A percentile compares a stretch with the other conserved stretches of the same genome.
Evolutionary conservation across 2,329 filamentous ascomycete genomes (phyloP).

Genomic region (Emericellopsis atlantica): DNA sequence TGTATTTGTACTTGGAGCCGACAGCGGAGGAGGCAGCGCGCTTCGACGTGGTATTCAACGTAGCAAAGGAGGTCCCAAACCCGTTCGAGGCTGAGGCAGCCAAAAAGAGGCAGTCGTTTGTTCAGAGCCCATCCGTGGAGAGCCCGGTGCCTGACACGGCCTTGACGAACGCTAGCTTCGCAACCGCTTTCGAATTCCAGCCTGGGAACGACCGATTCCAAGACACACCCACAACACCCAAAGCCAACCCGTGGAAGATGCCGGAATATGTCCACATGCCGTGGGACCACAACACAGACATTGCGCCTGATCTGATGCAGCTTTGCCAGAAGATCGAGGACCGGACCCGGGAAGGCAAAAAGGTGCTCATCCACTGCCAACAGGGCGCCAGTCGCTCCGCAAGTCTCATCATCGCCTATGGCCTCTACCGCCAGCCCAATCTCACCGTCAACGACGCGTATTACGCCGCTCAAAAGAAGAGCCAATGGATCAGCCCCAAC

Average conservation of each 20-base stretch:
- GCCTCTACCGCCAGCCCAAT: conserved; percentile 64
- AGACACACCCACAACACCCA: conserved; percentile 42
- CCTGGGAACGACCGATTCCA: conserved; percentile 12
- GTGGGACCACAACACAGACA: conserved; percentile 84
- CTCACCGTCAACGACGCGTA: conserved; percentile 76
- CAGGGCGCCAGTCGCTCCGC: conserved; percentile 78
- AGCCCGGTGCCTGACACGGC: conserved; percentile 41
- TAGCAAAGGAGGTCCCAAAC: conserved; percentile 70
- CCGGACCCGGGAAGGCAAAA: conserved; percentile 60
- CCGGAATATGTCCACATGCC: conserved; percentile 81
- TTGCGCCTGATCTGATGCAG: conserved; percentile 61
- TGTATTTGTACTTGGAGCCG: conserved; percentile 71
- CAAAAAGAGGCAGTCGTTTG: conserved; percentile 11
- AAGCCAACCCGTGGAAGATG: conserved; percentile 28
- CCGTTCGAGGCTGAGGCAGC: conserved; percentile 42
- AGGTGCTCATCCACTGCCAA: conserved; percentile 73
- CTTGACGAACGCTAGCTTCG: conserved; percentile 42
- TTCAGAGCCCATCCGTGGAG: conserved; percentile 10
- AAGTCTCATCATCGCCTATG: conserved; percentile 77
- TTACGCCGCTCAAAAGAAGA: conserved; percentile 66
- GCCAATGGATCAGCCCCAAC: conserved; percentile 80
- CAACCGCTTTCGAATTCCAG: conserved; percentile 48
- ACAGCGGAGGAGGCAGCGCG: conserved; percentile 62
- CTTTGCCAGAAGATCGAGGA: conserved; percentile 68
- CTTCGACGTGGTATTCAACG: conserved; percentile 78